A percentile compares a stretch with the other conserved stretches of the same genome.
These are phyloP conservation scores for Apiotrichum gracile DNA, from an alignment of 1,284 basidiomycete species.

Conservation along the genomic window DNA sequence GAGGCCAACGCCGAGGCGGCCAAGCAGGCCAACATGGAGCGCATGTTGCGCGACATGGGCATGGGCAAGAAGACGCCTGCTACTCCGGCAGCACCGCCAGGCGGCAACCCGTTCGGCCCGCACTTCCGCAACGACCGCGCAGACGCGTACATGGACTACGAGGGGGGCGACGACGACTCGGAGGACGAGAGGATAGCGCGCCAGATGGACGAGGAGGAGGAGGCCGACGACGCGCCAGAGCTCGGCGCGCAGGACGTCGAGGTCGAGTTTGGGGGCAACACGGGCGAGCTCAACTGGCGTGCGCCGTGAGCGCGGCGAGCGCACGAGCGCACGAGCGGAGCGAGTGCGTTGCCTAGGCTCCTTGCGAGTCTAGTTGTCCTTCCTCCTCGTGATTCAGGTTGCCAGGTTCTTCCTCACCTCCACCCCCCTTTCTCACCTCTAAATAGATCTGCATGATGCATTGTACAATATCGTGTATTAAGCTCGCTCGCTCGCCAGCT, in stretches of 20 bases:
- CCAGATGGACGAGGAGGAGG: constrained; percentile 47
- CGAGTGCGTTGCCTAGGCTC: too few relatives aligned
- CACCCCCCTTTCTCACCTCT: too few relatives aligned
- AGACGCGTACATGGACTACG: constrained; percentile 22
- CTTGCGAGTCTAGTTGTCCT: too few relatives aligned
- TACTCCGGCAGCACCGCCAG: too few relatives aligned
- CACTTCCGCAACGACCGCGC: constrained; percentile 42
- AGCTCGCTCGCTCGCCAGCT: background rate
- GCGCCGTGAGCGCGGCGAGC: background rate
- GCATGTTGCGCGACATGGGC: constrained; percentile 79
- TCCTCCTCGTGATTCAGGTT: too few relatives aligned
- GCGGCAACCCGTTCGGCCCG: constrained; percentile 50
- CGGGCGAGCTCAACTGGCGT: background rate
- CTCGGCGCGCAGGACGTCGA: constrained; percentile 21
- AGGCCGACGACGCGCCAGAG: constrained; percentile 46
- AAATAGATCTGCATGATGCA: background rate
- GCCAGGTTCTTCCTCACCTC: too few relatives aligned
- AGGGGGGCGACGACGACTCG: constrained; percentile 45
- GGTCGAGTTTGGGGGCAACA: constrained; percentile 9
- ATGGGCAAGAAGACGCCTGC: constrained; percentile 49
- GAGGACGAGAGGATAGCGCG: constrained; percentile 54
- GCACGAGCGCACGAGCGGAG: background rate
- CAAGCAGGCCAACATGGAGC: constrained; percentile 66
- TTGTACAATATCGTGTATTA: too few relatives aligned
- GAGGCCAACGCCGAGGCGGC: constrained; percentile 58